Base-by-base conservation (phyloP, 345 rosid species). In the Reutealis trisperma region DNA sequence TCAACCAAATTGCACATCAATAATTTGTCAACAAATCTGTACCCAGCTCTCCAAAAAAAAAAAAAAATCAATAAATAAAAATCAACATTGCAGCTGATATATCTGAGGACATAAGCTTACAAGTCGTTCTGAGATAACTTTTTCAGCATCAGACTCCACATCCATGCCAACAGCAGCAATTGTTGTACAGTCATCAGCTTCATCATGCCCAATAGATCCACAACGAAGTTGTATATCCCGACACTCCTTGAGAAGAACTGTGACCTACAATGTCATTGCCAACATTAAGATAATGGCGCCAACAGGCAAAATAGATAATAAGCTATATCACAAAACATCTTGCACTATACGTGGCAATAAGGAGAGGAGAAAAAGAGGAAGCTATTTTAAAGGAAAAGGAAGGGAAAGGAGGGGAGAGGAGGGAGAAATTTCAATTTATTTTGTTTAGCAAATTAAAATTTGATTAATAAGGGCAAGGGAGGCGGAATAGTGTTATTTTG, bases 191-290 rank as follows among this genome's bases (percentile, higher is more conserved):
- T 87, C 89, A 80, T 85, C 90, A 72, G 73, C 82, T 77, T 80
- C 65, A 76, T 84, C 90, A 75, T 76, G 79, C 69, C 78, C 84
- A 68, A 79, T 65, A 77, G 90, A 84, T 79, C 98, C 98, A 88
- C 93, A 88, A 8, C 92, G 96, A 52, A 95, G 87, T 83, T 95
- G 99, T 74, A 95, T 87, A 77, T 93, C 97, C 68, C 97, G 92
- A 72, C 99, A 95, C 82, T 95, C 99, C 88, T 93, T 95, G 57
- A 95, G 90, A 63, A 95, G 98, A 77, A 95, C 72, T 1, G 99
- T 90, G 71, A 95, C 96, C 99, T 95, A 83, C 19, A 81, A 69
- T 32, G 70, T 37, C 21, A 63, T 63, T n/a, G 24, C 8, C 37
- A 47, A 11, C 51, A 24, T 37, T 25, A 71, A 64, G 3, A 32